Percentiles rank a stretch among this genome's conserved stretches.
These are phyloP conservation scores for Scutellaria minor DNA, from an alignment of 257 asterid species.

Conservation along the genomic window DNA sequence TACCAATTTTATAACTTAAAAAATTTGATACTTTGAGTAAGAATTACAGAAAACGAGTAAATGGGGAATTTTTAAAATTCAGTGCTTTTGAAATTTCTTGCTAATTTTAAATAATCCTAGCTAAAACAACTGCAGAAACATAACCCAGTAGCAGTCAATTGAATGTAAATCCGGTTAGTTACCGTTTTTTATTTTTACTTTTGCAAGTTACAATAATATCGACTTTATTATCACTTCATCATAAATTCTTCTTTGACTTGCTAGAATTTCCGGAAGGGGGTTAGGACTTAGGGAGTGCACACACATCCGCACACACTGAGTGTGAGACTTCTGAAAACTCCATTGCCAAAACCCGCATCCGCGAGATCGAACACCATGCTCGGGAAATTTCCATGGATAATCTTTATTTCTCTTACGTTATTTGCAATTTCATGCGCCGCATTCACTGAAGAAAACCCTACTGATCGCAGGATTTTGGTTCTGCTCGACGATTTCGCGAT, in stretches of 20 bases:
- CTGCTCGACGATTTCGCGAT: slow-evolving; percentile 70
- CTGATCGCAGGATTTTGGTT: slow-evolving; percentile 71
- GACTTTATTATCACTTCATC: background rate
- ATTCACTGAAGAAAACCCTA: slow-evolving; percentile 71
- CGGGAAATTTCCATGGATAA: slow-evolving; percentile 4
- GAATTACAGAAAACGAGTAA: too few relatives aligned
- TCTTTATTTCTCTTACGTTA: slow-evolving; percentile 33
- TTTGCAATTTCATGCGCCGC: slow-evolving; percentile 47
- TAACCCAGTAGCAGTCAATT: background rate
- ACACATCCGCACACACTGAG: slow-evolving; percentile 19
- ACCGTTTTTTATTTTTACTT: background rate
- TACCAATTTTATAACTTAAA: too few relatives aligned
- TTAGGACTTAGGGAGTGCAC: background rate
- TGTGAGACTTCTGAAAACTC: slow-evolving; percentile 24
- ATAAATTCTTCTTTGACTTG: background rate
- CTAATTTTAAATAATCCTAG: too few relatives aligned
- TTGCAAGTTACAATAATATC: too few relatives aligned
- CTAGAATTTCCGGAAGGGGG: background rate
- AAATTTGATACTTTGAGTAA: too few relatives aligned
- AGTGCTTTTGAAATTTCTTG: too few relatives aligned
- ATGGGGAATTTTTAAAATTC: too few relatives aligned
- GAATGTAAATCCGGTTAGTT: background rate
- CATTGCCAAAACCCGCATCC: slow-evolving; percentile 25
- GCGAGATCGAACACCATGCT: slow-evolving; percentile 43
- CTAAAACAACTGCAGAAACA: too few relatives aligned